Evolutionary conservation across 345 rosid species (phyloP), one percentile per base, ranked within the genome.

Genomic region (Zanthoxylum bungeanum): DNA sequence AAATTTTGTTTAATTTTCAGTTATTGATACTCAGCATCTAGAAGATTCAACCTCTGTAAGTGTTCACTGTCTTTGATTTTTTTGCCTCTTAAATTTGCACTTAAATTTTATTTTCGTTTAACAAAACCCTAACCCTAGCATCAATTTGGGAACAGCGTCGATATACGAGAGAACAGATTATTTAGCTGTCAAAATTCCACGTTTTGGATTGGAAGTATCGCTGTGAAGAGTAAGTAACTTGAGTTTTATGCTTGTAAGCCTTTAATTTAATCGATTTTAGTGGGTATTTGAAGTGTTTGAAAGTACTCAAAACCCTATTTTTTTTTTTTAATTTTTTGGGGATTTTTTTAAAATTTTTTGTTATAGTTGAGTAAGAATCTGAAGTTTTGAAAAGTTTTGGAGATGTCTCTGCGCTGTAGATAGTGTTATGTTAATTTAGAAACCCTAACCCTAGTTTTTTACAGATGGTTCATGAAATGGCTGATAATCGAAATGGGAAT

Each of bases 401-500:
- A 28, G 31, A 28, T 27, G 3, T 14, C 19, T 56, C 27, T 5
- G 19, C 14, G 21, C 27, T 1, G 49, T 44, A 44, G 49, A n/a
- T 44, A 19, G 19, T 9, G 8, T 34, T 69, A 4, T 69, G n/a
- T 19, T 55, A 17, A 30, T 12, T 44, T 44, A 16, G 34, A 44
- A 27, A 44, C 53, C 36, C 14, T 44, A 64, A 42, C 12, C 34
- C 52, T 25, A 16, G 67, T 25, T 39, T 61, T 60, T n/a, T 49
- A n/a, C 40, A 58, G 22, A 6, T 31, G 33, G 40, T 31, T 27
- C 27, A 3, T 44, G 17, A 27, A 51, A 93, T 91, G 98, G 87
- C 87, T 60, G 97, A 90, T 59, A 77, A 81, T 51, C 76, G 87
- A 28, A 90, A 84, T 74, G 92, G 85, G 42, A 82, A 71, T 36